Conservation (phyloP, 1,139 yeast species). For the Tardiomyces digboiensis region DNA sequence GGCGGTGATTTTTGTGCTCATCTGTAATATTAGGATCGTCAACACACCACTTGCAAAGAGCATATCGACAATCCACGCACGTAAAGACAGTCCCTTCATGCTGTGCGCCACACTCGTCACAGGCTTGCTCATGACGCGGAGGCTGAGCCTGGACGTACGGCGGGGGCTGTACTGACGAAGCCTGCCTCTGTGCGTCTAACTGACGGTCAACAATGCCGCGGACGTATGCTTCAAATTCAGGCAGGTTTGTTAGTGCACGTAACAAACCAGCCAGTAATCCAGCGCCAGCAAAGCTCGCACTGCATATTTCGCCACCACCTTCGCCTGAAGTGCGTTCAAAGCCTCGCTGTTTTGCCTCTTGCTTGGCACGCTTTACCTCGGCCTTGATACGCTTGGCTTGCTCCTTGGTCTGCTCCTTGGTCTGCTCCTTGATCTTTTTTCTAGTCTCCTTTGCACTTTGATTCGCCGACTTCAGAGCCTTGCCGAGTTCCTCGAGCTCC, state of each 20-base stretch:
- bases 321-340: no score
- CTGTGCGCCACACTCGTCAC: not conserved
- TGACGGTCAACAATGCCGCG: not conserved
- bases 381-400: slow-evolving; percentile 2
- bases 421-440: slow-evolving; percentile 3
- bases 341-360: not conserved
- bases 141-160: no score
- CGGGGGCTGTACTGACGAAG: not conserved
- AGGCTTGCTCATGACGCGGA: no score
- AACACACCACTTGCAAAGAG: not conserved
- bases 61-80: not conserved
- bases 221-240: not conserved
- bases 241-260: not conserved
- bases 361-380: not conserved
- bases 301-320: not conserved
- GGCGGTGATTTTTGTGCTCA: not conserved
- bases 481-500: no score
- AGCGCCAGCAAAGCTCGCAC: not conserved
- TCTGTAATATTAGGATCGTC: not conserved
- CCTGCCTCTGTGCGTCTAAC: not conserved
- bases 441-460: no score
- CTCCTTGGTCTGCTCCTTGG: slow-evolving; percentile 1
- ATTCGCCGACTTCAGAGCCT: no score
- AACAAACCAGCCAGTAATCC: not conserved
- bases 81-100: not conserved